Evolutionary conservation across 108 stramenopile genomes (phyloP).

Genomic region (Asterionellopsis glacialis): DNA sequence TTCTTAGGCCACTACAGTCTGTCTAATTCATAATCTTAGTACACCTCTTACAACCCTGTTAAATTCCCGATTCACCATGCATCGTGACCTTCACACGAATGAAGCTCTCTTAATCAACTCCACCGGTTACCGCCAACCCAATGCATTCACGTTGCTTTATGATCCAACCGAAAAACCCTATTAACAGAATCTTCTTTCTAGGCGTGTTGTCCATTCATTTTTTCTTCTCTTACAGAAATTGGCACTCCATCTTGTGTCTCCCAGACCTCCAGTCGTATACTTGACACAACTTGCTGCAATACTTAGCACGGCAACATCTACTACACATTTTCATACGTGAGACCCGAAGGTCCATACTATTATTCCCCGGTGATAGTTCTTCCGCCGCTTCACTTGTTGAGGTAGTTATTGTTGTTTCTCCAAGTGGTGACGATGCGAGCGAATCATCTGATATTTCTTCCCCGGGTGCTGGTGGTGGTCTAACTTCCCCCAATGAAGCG

Average conservation of each 20-base stretch:
- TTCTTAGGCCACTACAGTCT: too few relatives aligned
- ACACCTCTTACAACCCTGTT: too few relatives aligned
- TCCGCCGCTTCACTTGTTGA: neutral
- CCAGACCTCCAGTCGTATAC: slow-evolving; percentile 90
- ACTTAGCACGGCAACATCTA: slow-evolving; percentile 82
- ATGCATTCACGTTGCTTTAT: too few relatives aligned
- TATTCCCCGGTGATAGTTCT: too few relatives aligned
- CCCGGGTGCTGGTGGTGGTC: neutral
- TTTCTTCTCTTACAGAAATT: slow-evolving; percentile 48
- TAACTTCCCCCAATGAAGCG: too few relatives aligned
- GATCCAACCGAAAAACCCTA: too few relatives aligned
- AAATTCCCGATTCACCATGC: neutral
- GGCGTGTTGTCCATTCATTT: too few relatives aligned
- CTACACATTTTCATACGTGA: slow-evolving; percentile 92
- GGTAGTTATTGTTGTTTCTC: neutral
- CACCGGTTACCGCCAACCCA: too few relatives aligned
- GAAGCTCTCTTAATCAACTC: too few relatives aligned
- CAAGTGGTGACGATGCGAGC: neutral
- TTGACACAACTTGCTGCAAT: slow-evolving; percentile 86
- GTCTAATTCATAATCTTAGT: too few relatives aligned
- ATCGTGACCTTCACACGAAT: neutral
- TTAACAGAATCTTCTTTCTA: too few relatives aligned
- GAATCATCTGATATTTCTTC: neutral
- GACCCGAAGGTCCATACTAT: slow-evolving; percentile 33
- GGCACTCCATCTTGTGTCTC: slow-evolving; percentile 84